These are phyloP conservation scores for Begonia masoniana DNA, from an alignment of 306 rosid species.

Conservation along the genomic window DNA sequence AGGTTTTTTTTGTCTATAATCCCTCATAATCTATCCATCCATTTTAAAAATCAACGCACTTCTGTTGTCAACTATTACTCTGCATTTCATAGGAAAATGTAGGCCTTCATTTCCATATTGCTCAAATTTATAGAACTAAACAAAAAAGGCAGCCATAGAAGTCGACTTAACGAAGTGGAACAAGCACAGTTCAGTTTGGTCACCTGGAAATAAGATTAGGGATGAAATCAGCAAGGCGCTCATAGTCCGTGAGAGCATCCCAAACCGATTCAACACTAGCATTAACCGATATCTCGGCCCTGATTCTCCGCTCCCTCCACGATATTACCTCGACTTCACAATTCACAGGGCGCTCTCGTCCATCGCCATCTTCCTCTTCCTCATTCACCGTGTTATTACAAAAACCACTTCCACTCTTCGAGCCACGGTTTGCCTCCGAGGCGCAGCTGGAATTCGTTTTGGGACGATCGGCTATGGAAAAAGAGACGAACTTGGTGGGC, in stretches of 20 bases:
- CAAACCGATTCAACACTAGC: slow-evolving; percentile 65
- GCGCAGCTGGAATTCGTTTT: slow-evolving; percentile 23
- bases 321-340: slow-evolving; percentile 78
- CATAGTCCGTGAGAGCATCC: slow-evolving; percentile 87
- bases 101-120: no score
- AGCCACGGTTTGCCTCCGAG: no score
- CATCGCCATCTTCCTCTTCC: slow-evolving; percentile 5
- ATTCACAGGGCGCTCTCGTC: slow-evolving; percentile 30
- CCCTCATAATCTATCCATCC: no score
- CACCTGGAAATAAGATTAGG: slow-evolving; percentile 93
- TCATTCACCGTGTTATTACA: slow-evolving; percentile 1
- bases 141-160: no score
- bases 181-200: no score
- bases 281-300: slow-evolving; percentile 40
- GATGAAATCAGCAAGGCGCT: slow-evolving; percentile 74
- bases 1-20: no score
- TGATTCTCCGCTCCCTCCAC: slow-evolving; percentile 76
- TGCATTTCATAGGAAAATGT: no score
- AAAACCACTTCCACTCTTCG: background rate
- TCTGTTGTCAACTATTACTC: no score
- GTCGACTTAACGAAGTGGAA: no score
- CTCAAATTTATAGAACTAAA: no score
- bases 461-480: slow-evolving; percentile 18
- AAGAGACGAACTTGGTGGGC: slow-evolving; percentile 3
- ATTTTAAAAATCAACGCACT: no score